A percentile compares a stretch with the other conserved stretches of the same genome.
phyloP scores from a whole-genome alignment of 169 alveolate species.

The Plasmodium adleri region DNA sequence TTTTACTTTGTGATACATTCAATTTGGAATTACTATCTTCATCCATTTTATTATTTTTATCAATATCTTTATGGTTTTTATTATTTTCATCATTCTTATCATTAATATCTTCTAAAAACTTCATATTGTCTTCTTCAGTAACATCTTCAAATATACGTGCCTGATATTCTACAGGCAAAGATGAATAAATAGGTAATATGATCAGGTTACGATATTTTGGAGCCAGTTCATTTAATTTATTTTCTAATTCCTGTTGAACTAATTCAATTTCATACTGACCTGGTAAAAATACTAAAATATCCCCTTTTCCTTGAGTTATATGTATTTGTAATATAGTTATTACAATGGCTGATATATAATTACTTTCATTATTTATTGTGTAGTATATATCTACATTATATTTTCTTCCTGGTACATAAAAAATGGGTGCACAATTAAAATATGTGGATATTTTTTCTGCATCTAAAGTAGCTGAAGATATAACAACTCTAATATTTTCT shows the following conservation, averaged over 20 bases:
- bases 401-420: slow-evolving; percentile 97
- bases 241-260: slow-evolving; percentile 92
- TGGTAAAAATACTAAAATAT: slow-evolving; percentile 97
- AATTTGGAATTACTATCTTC: background rate
- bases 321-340: slow-evolving; percentile 99
- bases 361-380: slow-evolving; percentile 99
- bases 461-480: slow-evolving; percentile 98
- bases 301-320: slow-evolving; percentile 99
- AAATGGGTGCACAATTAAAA: slow-evolving; percentile 97
- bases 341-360: slow-evolving; percentile 98
- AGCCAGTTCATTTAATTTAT: slow-evolving; percentile 62
- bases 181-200: slow-evolving; percentile 97
- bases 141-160: slow-evolving; percentile 98
- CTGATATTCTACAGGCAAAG: slow-evolving; percentile 98
- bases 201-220: slow-evolving; percentile 86
- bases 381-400: slow-evolving; percentile 98
- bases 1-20: background rate
- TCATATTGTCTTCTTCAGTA: slow-evolving; percentile 78
- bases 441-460: slow-evolving; percentile 98
- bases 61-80: background rate
- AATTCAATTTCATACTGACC: slow-evolving; percentile 99
- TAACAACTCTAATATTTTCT: slow-evolving; percentile 91
- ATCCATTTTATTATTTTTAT: background rate
- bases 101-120: background rate
- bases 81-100: background rate